Conservation (phyloP, 2,329 filamentous ascomycete genomes). For the Alternaria incomplexa region DNA sequence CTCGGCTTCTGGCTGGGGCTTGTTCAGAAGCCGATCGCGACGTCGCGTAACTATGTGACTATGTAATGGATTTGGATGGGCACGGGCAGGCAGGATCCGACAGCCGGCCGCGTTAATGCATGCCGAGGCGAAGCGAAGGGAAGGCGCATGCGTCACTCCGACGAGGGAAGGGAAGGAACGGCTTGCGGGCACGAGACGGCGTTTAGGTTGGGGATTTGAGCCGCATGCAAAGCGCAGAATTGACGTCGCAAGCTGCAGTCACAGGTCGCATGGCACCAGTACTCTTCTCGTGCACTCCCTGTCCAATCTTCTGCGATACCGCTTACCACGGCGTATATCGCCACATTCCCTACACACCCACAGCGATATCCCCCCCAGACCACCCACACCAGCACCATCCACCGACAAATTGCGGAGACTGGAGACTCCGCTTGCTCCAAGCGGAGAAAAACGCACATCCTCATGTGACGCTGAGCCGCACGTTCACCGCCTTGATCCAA, state of each 20-base stretch:
- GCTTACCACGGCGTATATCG: no score
- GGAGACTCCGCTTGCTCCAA: not conserved
- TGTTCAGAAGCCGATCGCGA: not conserved
- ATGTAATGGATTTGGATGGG: not conserved
- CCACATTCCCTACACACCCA: not conserved
- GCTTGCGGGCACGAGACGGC: not conserved
- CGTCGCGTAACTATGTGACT: not conserved
- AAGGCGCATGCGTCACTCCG: not conserved
- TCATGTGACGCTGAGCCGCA: not conserved
- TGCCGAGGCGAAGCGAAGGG: not conserved
- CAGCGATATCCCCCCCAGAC: not conserved
- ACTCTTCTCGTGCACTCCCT: no score
- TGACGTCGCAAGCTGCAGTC: no score
- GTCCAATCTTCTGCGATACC: no score
- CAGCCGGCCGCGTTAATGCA: not conserved
- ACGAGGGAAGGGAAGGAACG: not conserved
- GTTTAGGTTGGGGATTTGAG: not conserved
- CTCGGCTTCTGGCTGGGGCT: not conserved
- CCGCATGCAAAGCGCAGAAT: not conserved
- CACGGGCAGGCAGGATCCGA: not conserved
- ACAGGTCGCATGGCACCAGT: no score
- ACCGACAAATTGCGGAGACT: not conserved
- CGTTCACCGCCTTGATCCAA: not conserved
- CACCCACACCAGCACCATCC: not conserved
- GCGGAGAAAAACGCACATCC: not conserved